These are phyloP conservation scores for Geotrichum siamense DNA, from an alignment of 1,139 yeast genomes.

Conservation along the genomic window DNA sequence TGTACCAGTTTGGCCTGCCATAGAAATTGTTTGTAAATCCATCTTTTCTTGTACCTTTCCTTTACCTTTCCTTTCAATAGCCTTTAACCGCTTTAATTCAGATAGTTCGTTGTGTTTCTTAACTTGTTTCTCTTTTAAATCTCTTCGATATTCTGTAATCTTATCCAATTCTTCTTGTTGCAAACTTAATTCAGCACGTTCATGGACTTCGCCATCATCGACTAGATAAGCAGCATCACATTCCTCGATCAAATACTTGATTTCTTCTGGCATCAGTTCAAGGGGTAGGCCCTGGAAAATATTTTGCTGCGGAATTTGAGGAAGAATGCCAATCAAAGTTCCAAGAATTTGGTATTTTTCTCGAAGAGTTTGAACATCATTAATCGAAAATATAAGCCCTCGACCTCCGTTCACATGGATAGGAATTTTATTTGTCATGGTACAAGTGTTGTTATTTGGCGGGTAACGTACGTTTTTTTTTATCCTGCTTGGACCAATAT, in stretches of 20 bases:
- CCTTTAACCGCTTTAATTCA: constrained; percentile 22
- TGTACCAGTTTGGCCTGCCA: constrained; percentile 17
- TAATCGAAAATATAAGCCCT: constrained; percentile 49
- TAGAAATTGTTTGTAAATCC: constrained; percentile 5
- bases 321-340: constrained; percentile 60
- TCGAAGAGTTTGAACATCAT: constrained; percentile 49
- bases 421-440: too few species aligned
- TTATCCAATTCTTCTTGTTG: constrained; percentile 20
- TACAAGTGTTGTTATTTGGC: too few species aligned
- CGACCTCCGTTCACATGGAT: constrained; percentile 41
- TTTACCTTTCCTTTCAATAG: constrained; percentile 22
- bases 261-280: constrained; percentile 65
- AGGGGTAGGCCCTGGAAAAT: constrained; percentile 77
- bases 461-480: too few species aligned
- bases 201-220: constrained; percentile 31
- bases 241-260: constrained; percentile 51
- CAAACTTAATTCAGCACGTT: constrained; percentile 24
- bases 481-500: too few species aligned
- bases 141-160: constrained; percentile 17
- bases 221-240: constrained; percentile 32
- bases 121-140: constrained; percentile 19
- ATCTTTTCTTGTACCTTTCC: constrained; percentile 7
- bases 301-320: constrained; percentile 88
- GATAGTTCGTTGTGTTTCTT: constrained; percentile 19
- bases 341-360: constrained; percentile 55